These are phyloP conservation scores for Uronychia setigera DNA, from an alignment of 73 alveolate genomes.

Conservation along the genomic window DNA sequence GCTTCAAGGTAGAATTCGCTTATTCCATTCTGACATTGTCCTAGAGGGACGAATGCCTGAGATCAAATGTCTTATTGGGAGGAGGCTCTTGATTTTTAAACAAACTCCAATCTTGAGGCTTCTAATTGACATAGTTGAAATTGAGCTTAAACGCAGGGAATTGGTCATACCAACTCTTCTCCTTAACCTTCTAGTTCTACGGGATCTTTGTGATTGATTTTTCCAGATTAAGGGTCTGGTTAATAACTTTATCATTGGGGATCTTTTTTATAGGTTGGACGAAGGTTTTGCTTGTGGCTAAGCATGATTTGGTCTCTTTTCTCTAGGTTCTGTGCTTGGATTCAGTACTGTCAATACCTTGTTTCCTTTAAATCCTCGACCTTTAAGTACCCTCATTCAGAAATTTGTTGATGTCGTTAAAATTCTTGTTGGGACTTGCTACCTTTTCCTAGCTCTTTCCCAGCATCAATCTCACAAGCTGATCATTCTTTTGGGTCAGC, in stretches of 20 bases:
- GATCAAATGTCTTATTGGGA: not conserved
- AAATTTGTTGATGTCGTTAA: not conserved
- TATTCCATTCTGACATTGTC: too few species aligned
- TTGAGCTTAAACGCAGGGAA: too few species aligned
- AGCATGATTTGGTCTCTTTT: not conserved
- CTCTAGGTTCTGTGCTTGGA: not conserved
- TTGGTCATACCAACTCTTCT: not conserved
- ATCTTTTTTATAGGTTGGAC: not conserved
- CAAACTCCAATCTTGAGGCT: not conserved
- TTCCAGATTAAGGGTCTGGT: not conserved
- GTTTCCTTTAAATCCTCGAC: not conserved
- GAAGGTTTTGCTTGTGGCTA: not conserved
- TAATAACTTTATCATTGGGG: not conserved
- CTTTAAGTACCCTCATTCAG: not conserved
- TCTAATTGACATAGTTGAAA: too few species aligned
- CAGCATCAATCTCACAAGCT: not conserved
- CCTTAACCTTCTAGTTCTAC: not conserved
- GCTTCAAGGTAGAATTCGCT: too few species aligned
- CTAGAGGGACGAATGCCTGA: not conserved
- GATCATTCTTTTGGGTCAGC: not conserved
- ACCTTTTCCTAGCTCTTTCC: not conserved
- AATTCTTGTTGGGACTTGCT: not conserved
- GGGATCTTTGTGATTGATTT: not conserved
- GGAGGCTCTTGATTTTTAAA: not conserved
- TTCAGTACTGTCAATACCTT: not conserved